Base-by-base conservation (phyloP, 352 stramenopile genomes). In the Phytophthora lateralis region DNA sequence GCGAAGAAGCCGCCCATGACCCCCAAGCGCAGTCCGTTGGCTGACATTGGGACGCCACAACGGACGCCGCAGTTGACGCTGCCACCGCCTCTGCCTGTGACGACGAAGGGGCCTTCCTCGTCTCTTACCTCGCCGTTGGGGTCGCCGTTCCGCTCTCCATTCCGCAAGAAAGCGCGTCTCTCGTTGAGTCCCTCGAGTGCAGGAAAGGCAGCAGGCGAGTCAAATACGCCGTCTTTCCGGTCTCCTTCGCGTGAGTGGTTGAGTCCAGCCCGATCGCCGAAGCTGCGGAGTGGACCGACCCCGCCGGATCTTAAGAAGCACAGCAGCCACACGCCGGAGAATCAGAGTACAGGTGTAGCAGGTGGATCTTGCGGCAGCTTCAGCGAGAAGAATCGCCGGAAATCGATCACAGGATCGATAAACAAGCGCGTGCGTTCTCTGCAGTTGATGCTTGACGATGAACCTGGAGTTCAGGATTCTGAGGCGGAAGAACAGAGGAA, bases 361-460 rank as follows among this genome's bases (percentile, higher is more conserved):
- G 54, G 68, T 9, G 41, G 37, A 11, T 61, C 50, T 52, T 35
- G 17, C 20, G 49, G 48, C n/a, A 63, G 54, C 24, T 55, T 60
- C 50, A 52, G 38, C 26, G 65, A 71, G 14, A 65, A 63, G 5
- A 15, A 48, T 60, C 68, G 57, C 27, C 69, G 51, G 6, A 76
- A 64, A 57, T 76, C 47, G 24, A 71, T 66, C 39, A 74, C 35
- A 0, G 66, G 66, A 0, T 64, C 64, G 17, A 69, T 84, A 32
- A 93, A 85, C 70, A 90, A 88, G 57, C 82, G 82, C n/a, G 85
- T 91, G 18, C 78, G 82, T 5, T 94, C 85, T 34, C 66, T 94
- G n/a, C 76, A 91, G 35, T 58, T 78, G 6, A 88, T 94, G 64
- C 76, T 94, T 18, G 83, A 94, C 17, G 78, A 90, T 18, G 76